These are phyloP conservation scores for Xylaria sp. DNA, from an alignment of 2,329 filamentous ascomycete species.

Conservation along the genomic window DNA sequence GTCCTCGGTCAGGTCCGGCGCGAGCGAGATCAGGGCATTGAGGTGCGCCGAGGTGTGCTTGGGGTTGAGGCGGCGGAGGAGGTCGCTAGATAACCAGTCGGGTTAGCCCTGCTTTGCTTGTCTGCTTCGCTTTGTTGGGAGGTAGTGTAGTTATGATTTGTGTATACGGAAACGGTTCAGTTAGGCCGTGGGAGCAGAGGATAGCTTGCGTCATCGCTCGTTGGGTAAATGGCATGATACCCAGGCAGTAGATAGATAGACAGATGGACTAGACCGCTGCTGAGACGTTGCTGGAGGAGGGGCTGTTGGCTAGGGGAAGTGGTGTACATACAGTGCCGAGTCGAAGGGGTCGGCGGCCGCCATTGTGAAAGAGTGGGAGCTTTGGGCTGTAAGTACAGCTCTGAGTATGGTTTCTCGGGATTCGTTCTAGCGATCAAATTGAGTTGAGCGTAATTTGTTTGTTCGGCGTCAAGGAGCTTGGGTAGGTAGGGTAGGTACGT, in stretches of 20 bases:
- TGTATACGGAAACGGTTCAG: no score
- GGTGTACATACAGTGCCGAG: constrained; percentile 74
- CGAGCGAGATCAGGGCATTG: constrained; percentile 85
- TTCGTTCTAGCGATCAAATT: not conserved
- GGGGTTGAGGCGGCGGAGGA: constrained; percentile 96
- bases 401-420: not conserved
- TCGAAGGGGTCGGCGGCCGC: constrained; percentile 74
- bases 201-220: not conserved
- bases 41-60: constrained; percentile 92
- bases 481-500: not conserved
- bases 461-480: not conserved
- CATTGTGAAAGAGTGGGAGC: constrained; percentile 52
- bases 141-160: no score
- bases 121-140: not conserved
- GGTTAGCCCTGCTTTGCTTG: constrained; percentile 11
- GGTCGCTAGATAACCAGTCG: constrained; percentile 75
- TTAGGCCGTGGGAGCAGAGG: no score
- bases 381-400: not conserved
- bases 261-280: constrained; percentile 4
- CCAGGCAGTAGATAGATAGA: not conserved
- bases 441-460: not conserved
- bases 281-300: constrained; percentile 24
- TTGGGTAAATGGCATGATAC: constrained; percentile 9
- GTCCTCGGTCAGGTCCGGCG: constrained; percentile 94
- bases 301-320: constrained; percentile 11